phyloP scores from a whole-genome alignment of 352 stramenopile species.

The Phytophthora pistaciae region DNA sequence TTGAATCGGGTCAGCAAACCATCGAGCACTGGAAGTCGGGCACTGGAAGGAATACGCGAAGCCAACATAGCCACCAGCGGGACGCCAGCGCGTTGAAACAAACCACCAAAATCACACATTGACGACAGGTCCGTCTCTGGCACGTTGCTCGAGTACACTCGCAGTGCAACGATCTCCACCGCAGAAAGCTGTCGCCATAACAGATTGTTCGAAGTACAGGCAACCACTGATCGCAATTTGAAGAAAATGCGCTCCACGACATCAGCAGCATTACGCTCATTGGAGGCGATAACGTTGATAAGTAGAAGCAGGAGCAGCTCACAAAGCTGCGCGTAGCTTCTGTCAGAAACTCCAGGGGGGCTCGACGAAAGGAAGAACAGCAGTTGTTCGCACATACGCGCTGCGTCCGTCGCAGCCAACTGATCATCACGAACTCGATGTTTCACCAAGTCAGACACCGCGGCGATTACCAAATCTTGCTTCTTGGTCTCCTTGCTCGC shows the following conservation, averaged over 20 bases:
- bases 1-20: conserved; percentile 26
- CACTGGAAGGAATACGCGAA: conserved; percentile 12
- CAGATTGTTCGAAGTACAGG: conserved; percentile 5
- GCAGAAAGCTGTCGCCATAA: conserved; percentile 41
- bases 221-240: conserved; percentile 41
- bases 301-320: conserved; percentile 48
- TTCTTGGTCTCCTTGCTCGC: conserved; percentile 23
- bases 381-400: conserved; percentile 58
- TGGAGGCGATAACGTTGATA: conserved; percentile 36
- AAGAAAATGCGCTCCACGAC: conserved; percentile 44
- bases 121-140: conserved; percentile 16
- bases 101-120: conserved; percentile 30
- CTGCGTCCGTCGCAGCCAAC: conserved; percentile 29
- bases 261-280: conserved; percentile 1
- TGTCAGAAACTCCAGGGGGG: not conserved
- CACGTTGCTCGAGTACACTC: conserved; percentile 27
- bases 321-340: conserved; percentile 30
- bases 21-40: conserved; percentile 28
- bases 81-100: conserved; percentile 36
- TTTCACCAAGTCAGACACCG: conserved; percentile 23
- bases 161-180: conserved; percentile 42
- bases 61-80: conserved; percentile 38
- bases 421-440: conserved; percentile 13
- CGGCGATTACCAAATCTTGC: conserved; percentile 24
- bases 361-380: conserved; percentile 49